Evolutionary conservation across 306 rosid genomes (phyloP).

Genomic region (Quercus ilex): DNA sequence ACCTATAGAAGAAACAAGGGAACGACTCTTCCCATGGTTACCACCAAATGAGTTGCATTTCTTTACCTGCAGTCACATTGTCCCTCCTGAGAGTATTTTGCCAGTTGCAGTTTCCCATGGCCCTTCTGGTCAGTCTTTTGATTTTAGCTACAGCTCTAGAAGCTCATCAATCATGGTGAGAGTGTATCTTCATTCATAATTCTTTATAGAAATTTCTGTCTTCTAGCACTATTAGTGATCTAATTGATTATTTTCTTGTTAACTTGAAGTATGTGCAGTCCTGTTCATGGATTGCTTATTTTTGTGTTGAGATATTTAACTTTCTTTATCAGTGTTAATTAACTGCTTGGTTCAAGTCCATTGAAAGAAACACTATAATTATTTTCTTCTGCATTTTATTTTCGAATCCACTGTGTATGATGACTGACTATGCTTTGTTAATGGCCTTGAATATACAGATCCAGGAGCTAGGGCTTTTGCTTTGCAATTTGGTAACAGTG

Average conservation of each 20-base stretch:
- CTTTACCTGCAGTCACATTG: slow-evolving; percentile 87
- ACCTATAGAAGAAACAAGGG: slow-evolving; percentile 92
- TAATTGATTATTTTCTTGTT: neutral
- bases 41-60: slow-evolving; percentile 60
- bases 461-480: slow-evolving; percentile 73
- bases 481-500: slow-evolving; percentile 73
- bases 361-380: neutral
- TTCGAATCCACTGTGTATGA: neutral
- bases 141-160: slow-evolving; percentile 83
- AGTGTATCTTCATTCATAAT: slow-evolving; percentile 17
- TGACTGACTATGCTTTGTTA: slow-evolving; percentile 19
- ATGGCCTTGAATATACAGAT: slow-evolving; percentile 50
- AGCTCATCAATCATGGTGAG: slow-evolving; percentile 59
- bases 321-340: neutral
- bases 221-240: neutral
- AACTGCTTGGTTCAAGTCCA: neutral
- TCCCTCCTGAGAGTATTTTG: slow-evolving; percentile 80
- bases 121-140: slow-evolving; percentile 76
- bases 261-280: neutral
- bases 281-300: neutral
- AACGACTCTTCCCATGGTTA: slow-evolving; percentile 81
- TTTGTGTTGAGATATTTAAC: neutral
- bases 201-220: neutral
- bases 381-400: neutral
- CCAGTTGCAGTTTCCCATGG: slow-evolving; percentile 85